Evolutionary conservation across 2,329 filamentous ascomycete genomes (phyloP).

Genomic region (Ploettnerulaceae sp.): DNA sequence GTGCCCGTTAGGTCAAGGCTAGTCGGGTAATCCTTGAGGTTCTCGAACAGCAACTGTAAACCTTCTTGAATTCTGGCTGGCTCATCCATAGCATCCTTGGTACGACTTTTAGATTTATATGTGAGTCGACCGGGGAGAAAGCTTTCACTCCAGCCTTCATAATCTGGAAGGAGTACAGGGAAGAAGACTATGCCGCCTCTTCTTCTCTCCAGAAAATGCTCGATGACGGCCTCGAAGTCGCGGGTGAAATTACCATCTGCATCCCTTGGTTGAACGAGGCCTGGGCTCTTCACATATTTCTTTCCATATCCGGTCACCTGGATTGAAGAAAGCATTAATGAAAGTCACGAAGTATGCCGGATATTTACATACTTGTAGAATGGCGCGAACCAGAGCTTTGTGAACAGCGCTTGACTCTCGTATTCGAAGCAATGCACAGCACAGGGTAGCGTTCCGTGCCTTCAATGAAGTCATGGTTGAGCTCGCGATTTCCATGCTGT

Average conservation of each 20-base stretch:
- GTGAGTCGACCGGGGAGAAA: background rate
- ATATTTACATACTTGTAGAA: constrained; percentile 3
- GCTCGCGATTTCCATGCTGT: background rate
- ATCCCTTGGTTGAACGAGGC: background rate
- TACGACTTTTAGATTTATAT: background rate
- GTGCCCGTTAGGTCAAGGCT: no score
- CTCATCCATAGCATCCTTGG: no score
- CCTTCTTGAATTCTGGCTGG: no score
- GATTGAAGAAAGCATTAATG: background rate
- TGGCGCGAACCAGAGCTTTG: constrained; percentile 2
- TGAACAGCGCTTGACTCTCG: background rate
- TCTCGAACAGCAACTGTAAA: no score
- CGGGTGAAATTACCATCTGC: background rate
- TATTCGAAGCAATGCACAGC: constrained; percentile 4
- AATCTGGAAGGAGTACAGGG: constrained; percentile 1
- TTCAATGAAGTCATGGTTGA: background rate
- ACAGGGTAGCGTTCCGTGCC: background rate
- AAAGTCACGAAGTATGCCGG: background rate
- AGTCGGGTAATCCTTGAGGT: no score
- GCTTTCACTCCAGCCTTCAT: constrained; percentile 5
- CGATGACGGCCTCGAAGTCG: constrained; percentile 3
- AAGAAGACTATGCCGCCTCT: constrained; percentile 10
- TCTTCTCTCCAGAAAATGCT: constrained; percentile 5
- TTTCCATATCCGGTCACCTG: constrained; percentile 10
- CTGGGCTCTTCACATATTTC: background rate